Evolutionary conservation across 495 filamentous ascomycete species (phyloP).

Genomic region (Penicillium psychrofluorescens): DNA sequence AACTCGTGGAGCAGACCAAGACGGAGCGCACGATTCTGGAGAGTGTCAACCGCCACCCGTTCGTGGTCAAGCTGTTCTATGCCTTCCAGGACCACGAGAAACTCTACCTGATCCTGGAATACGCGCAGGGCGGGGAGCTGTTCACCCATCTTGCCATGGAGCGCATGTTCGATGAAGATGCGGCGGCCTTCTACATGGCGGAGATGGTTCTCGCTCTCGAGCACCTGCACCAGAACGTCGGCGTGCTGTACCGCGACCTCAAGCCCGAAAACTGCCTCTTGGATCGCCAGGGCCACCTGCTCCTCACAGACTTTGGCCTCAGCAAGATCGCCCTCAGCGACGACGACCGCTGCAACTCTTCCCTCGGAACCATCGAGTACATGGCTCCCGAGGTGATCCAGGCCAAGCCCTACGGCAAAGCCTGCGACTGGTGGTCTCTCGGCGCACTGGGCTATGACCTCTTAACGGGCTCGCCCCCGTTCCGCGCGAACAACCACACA

Average conservation of each 20-base stretch:
- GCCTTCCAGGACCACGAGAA: conserved; percentile 98
- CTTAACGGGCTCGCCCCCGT: conserved; percentile 83
- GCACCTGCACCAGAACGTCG: conserved; percentile 83
- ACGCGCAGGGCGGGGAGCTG: conserved; percentile 93
- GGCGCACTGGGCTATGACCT: conserved; percentile 88
- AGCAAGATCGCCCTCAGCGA: conserved; percentile 87
- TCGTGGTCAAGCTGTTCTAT: conserved; percentile 95
- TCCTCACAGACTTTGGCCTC: conserved; percentile 94
- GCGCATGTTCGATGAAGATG: conserved; percentile 83
- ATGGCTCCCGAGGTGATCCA: conserved; percentile 95
- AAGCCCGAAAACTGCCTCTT: conserved; percentile 98
- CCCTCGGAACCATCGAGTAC: conserved; percentile 89
- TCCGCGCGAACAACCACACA: conserved; percentile 78
- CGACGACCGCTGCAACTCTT: conserved; percentile 71
- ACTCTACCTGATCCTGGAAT: conserved; percentile 94
- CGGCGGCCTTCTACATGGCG: conserved; percentile 94
- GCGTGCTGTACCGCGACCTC: conserved; percentile 92
- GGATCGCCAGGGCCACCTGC: conserved; percentile 82
- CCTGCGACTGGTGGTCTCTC: conserved; percentile 98
- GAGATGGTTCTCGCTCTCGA: conserved; percentile 92
- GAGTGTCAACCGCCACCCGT: conserved; percentile 90
- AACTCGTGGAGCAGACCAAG: conserved; percentile 91
- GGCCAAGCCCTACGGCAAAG: conserved; percentile 75
- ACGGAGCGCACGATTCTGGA: conserved; percentile 92
- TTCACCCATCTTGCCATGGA: conserved; percentile 86